Evolutionary conservation across 768 basidiomycete genomes (phyloP), one percentile per base, ranked within the genome.

Genomic region (Kwoniella dejecticola): DNA sequence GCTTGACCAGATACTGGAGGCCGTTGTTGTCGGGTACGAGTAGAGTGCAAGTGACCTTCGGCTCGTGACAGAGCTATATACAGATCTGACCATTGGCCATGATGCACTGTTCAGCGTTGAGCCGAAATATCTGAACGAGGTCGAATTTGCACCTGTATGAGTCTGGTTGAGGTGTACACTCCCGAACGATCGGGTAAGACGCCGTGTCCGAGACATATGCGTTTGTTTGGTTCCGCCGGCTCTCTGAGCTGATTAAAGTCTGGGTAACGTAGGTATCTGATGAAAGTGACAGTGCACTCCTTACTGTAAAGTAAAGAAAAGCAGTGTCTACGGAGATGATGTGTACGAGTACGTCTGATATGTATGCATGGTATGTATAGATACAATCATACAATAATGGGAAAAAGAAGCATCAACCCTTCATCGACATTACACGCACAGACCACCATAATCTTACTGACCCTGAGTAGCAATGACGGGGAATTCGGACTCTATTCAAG

Each of bases 171-270:
- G 44, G 23, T 17, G 36, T 38, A 42, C 6, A 42, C 19, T 42
- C 6, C 5, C 19, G 17, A 12, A 6, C 6, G 41, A 42, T 42
- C 41, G 41, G 12, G 41, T 42, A 12, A 19, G 19, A 8, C 11
- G 41, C 33, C 11, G 41, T 42, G 19, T 42, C 6, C 17, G 41
- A 8, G 7, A 38, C n/a, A 36, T 52, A 36, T 36, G 33, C 12
- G 48, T 55, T 48, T 58, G 45, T 58, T 58, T 58, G 57, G 57
- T 58, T 58, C 57, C 57, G 57, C 11, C 50, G 50, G 50, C 5
- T 48, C 3, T 6, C 15, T 48, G 15, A n/a, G 21, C 23, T 24
- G 6, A 48, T 48, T 3, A 48, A 27, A 15, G 19, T 26, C n/a
- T n/a, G n/a, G n/a, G n/a, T n/a, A n/a, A n/a, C n/a, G n/a, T n/a